These are phyloP conservation scores for Gliomastix tumulicola DNA, from an alignment of 2,329 filamentous ascomycete species.

Conservation along the genomic window DNA sequence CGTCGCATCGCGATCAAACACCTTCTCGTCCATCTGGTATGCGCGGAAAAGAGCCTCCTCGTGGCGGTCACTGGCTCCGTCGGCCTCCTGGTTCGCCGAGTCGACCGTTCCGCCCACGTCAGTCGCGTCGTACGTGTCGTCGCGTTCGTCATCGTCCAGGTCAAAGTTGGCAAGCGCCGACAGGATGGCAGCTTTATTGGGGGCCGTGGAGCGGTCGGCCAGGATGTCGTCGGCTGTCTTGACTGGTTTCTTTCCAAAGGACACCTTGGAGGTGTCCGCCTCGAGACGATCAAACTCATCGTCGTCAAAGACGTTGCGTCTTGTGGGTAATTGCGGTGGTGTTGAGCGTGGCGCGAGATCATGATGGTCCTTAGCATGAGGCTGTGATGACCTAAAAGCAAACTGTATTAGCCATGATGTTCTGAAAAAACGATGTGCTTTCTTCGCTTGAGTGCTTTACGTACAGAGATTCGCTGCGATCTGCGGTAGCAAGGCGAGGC, in stretches of 20 bases:
- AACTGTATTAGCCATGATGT: no score
- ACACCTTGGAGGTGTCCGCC: conserved; percentile 60
- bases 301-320: conserved; percentile 71
- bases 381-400: conserved; percentile 17
- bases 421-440: no score
- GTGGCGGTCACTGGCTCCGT: conserved; percentile 40
- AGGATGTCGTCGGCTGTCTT: conserved; percentile 68
- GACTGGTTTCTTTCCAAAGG: conserved; percentile 65
- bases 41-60: conserved; percentile 70
- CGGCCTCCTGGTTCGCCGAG: conserved; percentile 48
- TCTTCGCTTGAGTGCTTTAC: conserved; percentile 15
- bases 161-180: conserved; percentile 86
- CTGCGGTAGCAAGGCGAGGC: conserved; percentile 52
- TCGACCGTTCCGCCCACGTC: conserved; percentile 91
- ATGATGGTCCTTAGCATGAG: conserved; percentile 11
- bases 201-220: conserved; percentile 54
- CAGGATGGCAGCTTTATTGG: conserved; percentile 79
- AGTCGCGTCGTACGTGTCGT: conserved; percentile 90
- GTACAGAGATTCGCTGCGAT: conserved; percentile 59
- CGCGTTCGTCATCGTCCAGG: conserved; percentile 89
- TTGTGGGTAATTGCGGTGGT: conserved; percentile 45
- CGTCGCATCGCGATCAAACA: conserved; percentile 66
- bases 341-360: conserved; percentile 53
- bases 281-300: conserved; percentile 72
- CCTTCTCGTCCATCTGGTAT: conserved; percentile 55